Base-by-base conservation (phyloP, 2,329 filamentous ascomycete species). In the Ceratocystis papillata region DNA sequence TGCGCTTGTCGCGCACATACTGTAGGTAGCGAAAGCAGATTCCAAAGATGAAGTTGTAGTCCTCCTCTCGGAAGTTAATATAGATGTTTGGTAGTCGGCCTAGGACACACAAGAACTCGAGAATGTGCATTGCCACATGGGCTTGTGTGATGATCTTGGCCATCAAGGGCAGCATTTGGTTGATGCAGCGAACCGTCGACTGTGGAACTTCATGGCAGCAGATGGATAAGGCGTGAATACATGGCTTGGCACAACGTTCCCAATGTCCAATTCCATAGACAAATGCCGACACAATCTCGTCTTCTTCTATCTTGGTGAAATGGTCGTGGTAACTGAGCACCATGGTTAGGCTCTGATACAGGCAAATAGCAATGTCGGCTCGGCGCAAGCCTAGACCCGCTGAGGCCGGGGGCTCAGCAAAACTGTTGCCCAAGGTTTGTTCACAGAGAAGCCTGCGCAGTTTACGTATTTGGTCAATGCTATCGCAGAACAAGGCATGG, bases 21-120 rank as follows among this genome's bases (percentile, higher is more conserved):
- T 97, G 90, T 48, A 99, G 79, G 73, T 96, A 97, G 64, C 91
- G 86, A 74, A 96, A 91, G 72, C 91, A 96, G 60, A 99, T 95
- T 8, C 89, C 94, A 73, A 99, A 97, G 0, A 97, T 89, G 65
- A 90, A 91, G 69, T 90, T 89, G 75, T 93, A 96, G 72, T 97
- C 92, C 53, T 96, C 90, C 71, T 95, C 87, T 63, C 89, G 84
- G 73, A 96, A 89, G 72, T 96, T 95, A 72, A 90, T 85, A 73
- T 92, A 95, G 1, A 96, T 81, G 68, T 90, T 84, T 8, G 89
- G 90, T 67, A 96, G 79, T 45, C 93, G 87, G 64, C 92, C 91
- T 33, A 99, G 81, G 62, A 90, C 87, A 8, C 90, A 89, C n/a
- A 99, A 79, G 72, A 99, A 97, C 73, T 99, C 94, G 62, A 99